Percentiles rank a stretch among this genome's conserved stretches.
Evolutionary conservation across 1,139 yeast genomes (phyloP).

Genomic region (Debaryomyces sp.): DNA sequence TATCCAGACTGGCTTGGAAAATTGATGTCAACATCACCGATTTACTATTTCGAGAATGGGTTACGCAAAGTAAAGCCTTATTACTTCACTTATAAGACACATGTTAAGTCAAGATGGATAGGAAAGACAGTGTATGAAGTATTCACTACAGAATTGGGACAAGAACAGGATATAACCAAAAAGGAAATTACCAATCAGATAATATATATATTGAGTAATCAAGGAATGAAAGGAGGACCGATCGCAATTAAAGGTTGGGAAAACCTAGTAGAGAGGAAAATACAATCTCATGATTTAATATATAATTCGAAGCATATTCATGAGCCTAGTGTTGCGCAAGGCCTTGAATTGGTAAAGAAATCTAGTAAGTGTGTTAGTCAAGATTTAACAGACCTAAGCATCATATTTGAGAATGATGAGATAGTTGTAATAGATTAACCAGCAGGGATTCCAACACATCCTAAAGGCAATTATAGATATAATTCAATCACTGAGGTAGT

Average conservation of each 20-base stretch:
- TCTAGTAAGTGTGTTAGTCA: conserved; percentile 15
- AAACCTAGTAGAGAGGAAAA: conserved; percentile 20
- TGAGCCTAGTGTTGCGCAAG: conserved; percentile 54
- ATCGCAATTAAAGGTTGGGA: conserved; percentile 26
- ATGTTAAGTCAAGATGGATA: conserved; percentile 54
- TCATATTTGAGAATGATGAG: conserved; percentile 50
- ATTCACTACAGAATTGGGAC: conserved; percentile 49
- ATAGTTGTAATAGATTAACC: conserved; percentile 72
- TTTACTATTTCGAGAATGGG: conserved; percentile 36
- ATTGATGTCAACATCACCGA: conserved; percentile 7
- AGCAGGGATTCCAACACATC: conserved; percentile 78
- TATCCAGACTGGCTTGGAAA: background rate
- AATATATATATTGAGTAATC: conserved; percentile 29
- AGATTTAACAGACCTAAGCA: conserved; percentile 27
- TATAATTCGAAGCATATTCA: conserved; percentile 56
- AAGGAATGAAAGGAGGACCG: conserved; percentile 27
- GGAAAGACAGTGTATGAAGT: conserved; percentile 47
- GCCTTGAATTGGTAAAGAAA: conserved; percentile 20
- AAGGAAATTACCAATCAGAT: conserved; percentile 27
- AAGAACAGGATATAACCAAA: conserved; percentile 23
- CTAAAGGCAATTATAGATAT: conserved; percentile 64
- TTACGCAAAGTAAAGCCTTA: conserved; percentile 52
- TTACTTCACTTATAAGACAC: conserved; percentile 38
- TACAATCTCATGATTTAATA: conserved; percentile 54
- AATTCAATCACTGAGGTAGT: conserved; percentile 66